Percentiles rank a stretch among this genome's conserved stretches.
Evolutionary conservation across 2,329 filamentous ascomycete species (phyloP).

Genomic region (Chaetomium globosum): DNA sequence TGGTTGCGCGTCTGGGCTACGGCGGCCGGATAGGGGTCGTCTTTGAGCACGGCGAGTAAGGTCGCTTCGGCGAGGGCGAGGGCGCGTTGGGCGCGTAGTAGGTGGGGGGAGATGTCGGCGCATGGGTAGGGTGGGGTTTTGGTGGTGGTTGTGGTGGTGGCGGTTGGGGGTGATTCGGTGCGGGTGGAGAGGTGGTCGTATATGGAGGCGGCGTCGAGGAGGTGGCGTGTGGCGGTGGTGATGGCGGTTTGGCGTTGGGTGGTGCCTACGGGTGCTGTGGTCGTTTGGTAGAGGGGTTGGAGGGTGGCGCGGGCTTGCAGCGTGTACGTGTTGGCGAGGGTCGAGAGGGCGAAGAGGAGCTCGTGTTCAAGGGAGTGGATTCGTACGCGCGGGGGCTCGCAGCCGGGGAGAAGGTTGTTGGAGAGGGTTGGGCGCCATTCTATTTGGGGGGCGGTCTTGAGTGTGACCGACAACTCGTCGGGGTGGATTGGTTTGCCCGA

Average conservation of each 20-base stretch:
- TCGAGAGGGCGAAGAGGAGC: slow-evolving; percentile 74
- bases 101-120: slow-evolving; percentile 57
- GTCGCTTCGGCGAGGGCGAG: slow-evolving; percentile 86
- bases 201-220: slow-evolving; percentile 77
- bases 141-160: slow-evolving; percentile 33
- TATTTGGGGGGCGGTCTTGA: slow-evolving; percentile 63
- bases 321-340: slow-evolving; percentile 73
- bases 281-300: slow-evolving; percentile 70
- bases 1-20: slow-evolving; percentile 81
- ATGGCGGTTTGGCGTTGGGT: slow-evolving; percentile 72
- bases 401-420: slow-evolving; percentile 56
- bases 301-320: slow-evolving; percentile 72
- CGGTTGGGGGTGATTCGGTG: slow-evolving; percentile 46
- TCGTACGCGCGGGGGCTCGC: slow-evolving; percentile 65
- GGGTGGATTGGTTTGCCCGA: slow-evolving; percentile 52
- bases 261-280: slow-evolving; percentile 59
- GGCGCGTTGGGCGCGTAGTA: slow-evolving; percentile 59
- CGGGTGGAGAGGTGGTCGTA: slow-evolving; percentile 70
- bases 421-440: slow-evolving; percentile 85
- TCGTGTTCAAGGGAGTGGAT: slow-evolving; percentile 80
- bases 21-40: slow-evolving; percentile 86
- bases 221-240: slow-evolving; percentile 71
- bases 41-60: slow-evolving; percentile 84
- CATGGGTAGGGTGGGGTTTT: slow-evolving; percentile 46
- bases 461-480: slow-evolving; percentile 69